A percentile compares a stretch with the other conserved stretches of the same genome.
Evolutionary conservation across 2,329 filamentous ascomycete species (phyloP).

Genomic region (Trichophyton mentagrophytes): DNA sequence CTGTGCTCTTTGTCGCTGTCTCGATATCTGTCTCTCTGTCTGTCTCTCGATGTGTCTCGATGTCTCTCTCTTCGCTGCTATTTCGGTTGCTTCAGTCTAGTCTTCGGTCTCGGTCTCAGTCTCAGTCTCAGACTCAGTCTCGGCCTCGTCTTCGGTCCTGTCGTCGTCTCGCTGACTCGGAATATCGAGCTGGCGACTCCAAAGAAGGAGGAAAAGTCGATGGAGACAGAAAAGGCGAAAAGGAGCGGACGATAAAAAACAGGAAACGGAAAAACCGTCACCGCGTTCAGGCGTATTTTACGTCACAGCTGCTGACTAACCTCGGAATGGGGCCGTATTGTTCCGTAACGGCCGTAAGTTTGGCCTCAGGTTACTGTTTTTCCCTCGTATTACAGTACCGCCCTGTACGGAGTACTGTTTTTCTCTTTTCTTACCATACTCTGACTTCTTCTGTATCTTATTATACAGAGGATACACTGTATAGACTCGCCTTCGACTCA

Average conservation of each 20-base stretch:
- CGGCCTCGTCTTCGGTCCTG: no score
- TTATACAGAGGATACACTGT: no score
- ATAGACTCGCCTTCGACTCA: no score
- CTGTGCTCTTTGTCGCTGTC: no score
- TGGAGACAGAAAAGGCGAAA: neutral
- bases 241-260: conserved; percentile 10
- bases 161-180: no score
- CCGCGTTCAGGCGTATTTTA: conserved; percentile 1
- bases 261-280: conserved; percentile 9
- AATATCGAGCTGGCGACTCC: no score
- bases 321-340: neutral
- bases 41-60: no score
- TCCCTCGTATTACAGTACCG: neutral
- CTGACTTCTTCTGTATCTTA: no score
- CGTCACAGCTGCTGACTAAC: conserved; percentile 2
- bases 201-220: no score
- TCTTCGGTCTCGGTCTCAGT: neutral
- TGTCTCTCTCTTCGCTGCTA: no score
- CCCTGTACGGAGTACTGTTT: neutral
- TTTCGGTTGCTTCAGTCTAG: neutral
- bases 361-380: neutral
- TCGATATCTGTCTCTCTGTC: no score
- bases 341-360: neutral
- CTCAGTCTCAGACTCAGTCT: no score
- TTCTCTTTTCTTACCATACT: neutral